Base-by-base conservation (phyloP, 305 asterid genomes). In the Striga hermonthica region DNA sequence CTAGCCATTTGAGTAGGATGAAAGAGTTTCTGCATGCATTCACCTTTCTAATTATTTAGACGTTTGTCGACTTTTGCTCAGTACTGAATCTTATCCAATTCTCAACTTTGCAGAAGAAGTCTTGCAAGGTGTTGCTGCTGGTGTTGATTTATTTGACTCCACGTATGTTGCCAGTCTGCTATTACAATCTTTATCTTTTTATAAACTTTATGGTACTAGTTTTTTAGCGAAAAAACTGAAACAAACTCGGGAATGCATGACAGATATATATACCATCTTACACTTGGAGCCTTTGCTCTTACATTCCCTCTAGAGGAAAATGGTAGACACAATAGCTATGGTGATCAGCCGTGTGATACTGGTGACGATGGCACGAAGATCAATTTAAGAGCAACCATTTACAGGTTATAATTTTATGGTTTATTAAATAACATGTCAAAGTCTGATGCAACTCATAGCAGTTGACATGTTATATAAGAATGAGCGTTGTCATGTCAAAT, bases 81-180 rank as follows among this genome's bases (percentile, higher is more conserved):
- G 55, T 60, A 34, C 63, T 65, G 62, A 47, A 40, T 68, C 14
- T 63, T 38, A 43, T 73, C 38, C 14, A 37, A 44, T 74, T 70
- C 52, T 68, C 64, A 49, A 74, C 74, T 57, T 57, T 71, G 86
- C 84, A 92, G 98, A 87, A 75, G 98, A 92, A 85, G 82, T 92
- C 57, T 79, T 92, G 82, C 96, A 87, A 81, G 95, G 98, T 65
- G 91, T 89, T 71, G 90, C 97, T 67, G 89, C 89, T 15, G 98
- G 97, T 68, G 66, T 92, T 44, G 98, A 89, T 80, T 79, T 92
- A 64, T 92, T 92, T 79, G 95, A 92, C 75, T 92, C 97, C 64
- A 74, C 84, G 97, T 89, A 84, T 40, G 90, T 71, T 72, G 61
- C 77, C 68, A 67, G 37, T 35, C 61, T 40, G 37, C 38, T 10